Evolutionary conservation across 345 rosid genomes (phyloP), one percentile per base, ranked within the genome.

Genomic region (Cochlearia excelsa): DNA sequence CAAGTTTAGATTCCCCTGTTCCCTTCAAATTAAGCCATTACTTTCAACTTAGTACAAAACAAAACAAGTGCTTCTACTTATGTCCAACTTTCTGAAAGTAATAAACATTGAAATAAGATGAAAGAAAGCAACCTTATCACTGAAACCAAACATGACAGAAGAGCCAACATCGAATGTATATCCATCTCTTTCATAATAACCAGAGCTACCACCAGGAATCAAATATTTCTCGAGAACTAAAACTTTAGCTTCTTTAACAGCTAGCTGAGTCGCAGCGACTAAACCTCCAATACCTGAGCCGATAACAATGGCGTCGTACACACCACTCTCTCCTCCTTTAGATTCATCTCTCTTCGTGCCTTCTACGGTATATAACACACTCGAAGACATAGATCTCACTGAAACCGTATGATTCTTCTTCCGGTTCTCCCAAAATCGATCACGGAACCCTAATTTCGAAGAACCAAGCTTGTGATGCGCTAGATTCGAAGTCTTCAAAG

Each of bases 141-240:
- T 85, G 81, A 90, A 86, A 47, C 97, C 95, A 48, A 91, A 88
- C 96, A 92, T 90, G 9, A 93, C 95, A 59, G 99, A 93, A 48
- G 97, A 93, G 1, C 97, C 94, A 65, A 87, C 97, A 79, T 93
- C 99, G 72, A 93, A 93, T 46, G 90, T 93, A 55, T 74, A 87
- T 1, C 94, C 97, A 77, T 87, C 94, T 70, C 87, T 81, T 70
- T 83, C 71, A 35, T 85, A 93, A 73, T 73, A 82, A 26, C 99
- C 95, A 59, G 95, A 93, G 68, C 99, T 93, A n/a, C 97, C 94
- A 30, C 97, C 95, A 47, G 97, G 97, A 75, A 93, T 93, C 77
- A 85, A 81, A 74, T 93, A 93, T 79, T 88, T 88, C 84, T 88
- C 95, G 54, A 86, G 63, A 37, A 83, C 91, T 67, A 93, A 66